phyloP scores from a whole-genome alignment of 768 basidiomycete genomes.

The Neoboletus brunneissimus region DNA sequence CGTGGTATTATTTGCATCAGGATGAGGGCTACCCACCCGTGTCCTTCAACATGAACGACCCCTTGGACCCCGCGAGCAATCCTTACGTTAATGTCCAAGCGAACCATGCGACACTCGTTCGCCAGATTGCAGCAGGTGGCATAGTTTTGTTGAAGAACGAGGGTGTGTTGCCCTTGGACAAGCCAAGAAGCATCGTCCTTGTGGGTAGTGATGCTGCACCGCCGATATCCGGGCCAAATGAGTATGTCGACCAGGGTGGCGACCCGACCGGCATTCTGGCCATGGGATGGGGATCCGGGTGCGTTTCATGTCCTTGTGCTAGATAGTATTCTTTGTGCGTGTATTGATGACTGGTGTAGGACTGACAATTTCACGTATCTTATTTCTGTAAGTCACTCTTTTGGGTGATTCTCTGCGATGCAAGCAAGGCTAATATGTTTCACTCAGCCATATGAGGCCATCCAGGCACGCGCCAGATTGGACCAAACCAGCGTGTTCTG shows the following conservation, averaged over 20 bases:
- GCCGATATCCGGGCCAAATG: background rate
- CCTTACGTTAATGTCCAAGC: background rate
- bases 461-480: background rate
- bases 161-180: background rate
- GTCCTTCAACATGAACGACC: background rate
- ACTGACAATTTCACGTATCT: background rate
- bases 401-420: background rate
- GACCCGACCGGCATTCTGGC: background rate
- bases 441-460: background rate
- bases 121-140: background rate
- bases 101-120: background rate
- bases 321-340: background rate
- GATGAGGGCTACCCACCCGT: constrained; percentile 27
- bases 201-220: background rate
- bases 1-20: constrained; percentile 47
- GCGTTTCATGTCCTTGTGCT: background rate
- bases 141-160: background rate
- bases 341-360: background rate
- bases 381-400: background rate
- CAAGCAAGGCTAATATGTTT: background rate
- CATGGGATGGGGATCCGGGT: background rate
- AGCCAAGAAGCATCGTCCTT: background rate
- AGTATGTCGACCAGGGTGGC: background rate
- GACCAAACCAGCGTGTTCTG: background rate
- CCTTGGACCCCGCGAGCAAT: background rate